Evolutionary conservation across 192 early-diverging fungal genomes (phyloP), one percentile per base, ranked within the genome.

Genomic region (Gonapodya prolifera): DNA sequence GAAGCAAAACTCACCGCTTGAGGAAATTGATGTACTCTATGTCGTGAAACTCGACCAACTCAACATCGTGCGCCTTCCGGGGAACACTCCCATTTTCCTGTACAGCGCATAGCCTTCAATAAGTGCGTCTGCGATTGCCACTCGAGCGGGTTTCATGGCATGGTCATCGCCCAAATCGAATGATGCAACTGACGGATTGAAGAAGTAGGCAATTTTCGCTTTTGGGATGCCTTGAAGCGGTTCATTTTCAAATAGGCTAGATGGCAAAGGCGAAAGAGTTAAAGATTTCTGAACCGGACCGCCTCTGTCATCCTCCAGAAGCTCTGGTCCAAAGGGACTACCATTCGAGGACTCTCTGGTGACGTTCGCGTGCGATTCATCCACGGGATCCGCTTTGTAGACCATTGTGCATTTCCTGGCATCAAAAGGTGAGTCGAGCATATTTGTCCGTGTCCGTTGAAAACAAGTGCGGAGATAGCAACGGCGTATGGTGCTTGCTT

Each of bases 71-170:
- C 90, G 87, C 75, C 91, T 86, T n/a, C 95, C 92, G 80, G 89
- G 83, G 31, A 16, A 73, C 77, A 93, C 87, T 69, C 90, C 86
- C 94, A 99, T 94, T 75, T 96, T 92, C 79, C 95, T 93, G 78
- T 96, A 90, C 34, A 99, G 87, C 0, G 92, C 94, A 81, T 99
- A 99, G 61, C 91, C 92, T 69, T 94, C 84, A 29, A 99, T 91
- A 35, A 99, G 85, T 80, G 93, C 92, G 82, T 99, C 94, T 0
- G 94, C 91, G 86, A 99, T 92, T 71, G 93, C 92, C 79, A 99
- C 92, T 78, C 97, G 88, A 31, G 94, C 90, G 28, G 97, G 97
- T 81, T 99, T 99, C 97, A 99, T 99, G 16, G 93, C 93, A 81
- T 99, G 97, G 36, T 92, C 94, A 83, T 87, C 86, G 31, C 94